Evolutionary conservation across 2,329 filamentous ascomycete genomes (phyloP).

Genomic region (Hypoxylon sp.): DNA sequence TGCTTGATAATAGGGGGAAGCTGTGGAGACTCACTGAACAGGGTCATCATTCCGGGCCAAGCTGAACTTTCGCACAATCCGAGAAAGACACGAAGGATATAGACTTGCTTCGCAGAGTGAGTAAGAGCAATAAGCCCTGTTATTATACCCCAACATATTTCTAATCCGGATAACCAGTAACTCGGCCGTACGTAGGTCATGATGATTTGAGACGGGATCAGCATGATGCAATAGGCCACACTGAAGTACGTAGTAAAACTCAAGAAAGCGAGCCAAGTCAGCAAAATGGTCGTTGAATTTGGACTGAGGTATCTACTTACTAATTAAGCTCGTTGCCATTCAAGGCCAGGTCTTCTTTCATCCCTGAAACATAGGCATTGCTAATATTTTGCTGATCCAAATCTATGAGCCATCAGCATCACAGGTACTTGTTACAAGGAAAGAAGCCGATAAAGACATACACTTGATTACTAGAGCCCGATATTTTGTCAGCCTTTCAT

Average conservation of each 20-base stretch:
- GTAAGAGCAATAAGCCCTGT: constrained; percentile 54
- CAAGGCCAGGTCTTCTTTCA: constrained; percentile 53
- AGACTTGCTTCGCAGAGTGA: constrained; percentile 56
- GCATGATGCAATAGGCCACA: constrained; percentile 56
- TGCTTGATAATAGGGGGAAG: not conserved
- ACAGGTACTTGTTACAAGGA: not conserved
- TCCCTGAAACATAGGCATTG: constrained; percentile 57
- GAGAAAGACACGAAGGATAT: constrained; percentile 59
- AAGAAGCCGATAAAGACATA: constrained; percentile 18
- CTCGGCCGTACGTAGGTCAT: constrained; percentile 57
- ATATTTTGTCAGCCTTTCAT: constrained; percentile 4
- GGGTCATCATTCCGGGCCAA: constrained; percentile 62
- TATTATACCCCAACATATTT: constrained; percentile 55
- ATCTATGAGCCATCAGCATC: constrained; percentile 48
- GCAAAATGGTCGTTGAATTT: not conserved
- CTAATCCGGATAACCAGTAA: constrained; percentile 55
- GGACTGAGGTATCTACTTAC: constrained; percentile 27
- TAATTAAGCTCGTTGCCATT: constrained; percentile 53
- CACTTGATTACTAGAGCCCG: constrained; percentile 47
- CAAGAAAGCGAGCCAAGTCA: not conserved
- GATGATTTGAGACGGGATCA: constrained; percentile 57
- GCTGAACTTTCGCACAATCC: constrained; percentile 58
- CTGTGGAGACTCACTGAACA: constrained; percentile 54
- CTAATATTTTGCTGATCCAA: constrained; percentile 55
- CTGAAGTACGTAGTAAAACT: constrained; percentile 56